Evolutionary conservation across 257 asterid genomes (phyloP).

Genomic region (Nicotiana tomentosiformis): DNA sequence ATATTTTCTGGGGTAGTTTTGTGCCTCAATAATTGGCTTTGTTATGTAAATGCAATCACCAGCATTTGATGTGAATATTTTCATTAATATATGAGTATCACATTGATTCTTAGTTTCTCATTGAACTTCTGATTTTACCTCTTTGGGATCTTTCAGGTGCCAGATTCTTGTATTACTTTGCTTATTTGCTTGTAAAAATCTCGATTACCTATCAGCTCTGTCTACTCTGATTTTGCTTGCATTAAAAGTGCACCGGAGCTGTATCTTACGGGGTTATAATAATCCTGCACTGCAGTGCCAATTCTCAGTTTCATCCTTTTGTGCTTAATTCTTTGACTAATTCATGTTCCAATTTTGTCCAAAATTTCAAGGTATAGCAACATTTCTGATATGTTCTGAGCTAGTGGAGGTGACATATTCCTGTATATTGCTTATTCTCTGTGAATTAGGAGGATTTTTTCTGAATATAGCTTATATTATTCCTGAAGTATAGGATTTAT

Average conservation of each 20-base stretch:
- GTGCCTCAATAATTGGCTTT: conserved; percentile 18
- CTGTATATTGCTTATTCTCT: background rate
- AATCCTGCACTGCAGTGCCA: background rate
- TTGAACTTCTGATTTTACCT: conserved; percentile 15
- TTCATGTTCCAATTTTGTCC: background rate
- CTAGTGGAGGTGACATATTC: background rate
- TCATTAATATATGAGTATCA: background rate
- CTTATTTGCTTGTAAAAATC: background rate
- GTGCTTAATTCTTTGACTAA: background rate
- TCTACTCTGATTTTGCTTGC: background rate
- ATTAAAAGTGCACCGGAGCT: background rate
- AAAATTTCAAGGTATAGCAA: background rate
- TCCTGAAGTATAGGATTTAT: too few species aligned
- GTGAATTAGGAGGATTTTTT: background rate
- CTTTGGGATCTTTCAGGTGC: conserved; percentile 11
- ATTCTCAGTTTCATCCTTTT: background rate
- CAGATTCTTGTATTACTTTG: background rate
- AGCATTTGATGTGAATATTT: conserved; percentile 11
- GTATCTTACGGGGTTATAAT: background rate
- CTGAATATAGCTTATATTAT: background rate
- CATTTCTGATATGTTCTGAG: background rate
- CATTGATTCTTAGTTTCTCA: background rate
- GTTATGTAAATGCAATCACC: conserved; percentile 21
- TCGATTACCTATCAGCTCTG: background rate
- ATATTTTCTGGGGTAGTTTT: conserved; percentile 26